Evolutionary conservation across 148 eudicot genomes (phyloP).

Genomic region (Rhododendron williamsianum): DNA sequence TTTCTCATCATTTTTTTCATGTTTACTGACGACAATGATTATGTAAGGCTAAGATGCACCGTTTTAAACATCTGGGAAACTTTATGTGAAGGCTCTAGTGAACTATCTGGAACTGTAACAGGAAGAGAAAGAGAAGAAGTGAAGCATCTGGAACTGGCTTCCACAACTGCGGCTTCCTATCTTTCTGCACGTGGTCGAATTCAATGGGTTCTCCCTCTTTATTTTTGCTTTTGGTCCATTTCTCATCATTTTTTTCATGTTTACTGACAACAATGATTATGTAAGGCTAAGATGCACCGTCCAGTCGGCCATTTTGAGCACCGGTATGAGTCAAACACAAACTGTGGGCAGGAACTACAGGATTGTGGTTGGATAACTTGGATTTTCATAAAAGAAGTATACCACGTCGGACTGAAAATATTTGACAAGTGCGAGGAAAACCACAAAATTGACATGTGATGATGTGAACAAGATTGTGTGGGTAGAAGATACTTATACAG

Average conservation of each 20-base stretch:
- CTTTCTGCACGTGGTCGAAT: too few species aligned
- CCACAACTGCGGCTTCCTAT: too few species aligned
- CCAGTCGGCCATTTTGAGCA: not conserved
- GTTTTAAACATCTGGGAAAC: too few species aligned
- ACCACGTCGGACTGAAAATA: not conserved
- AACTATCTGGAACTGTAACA: too few species aligned
- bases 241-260: not conserved
- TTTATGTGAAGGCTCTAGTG: too few species aligned
- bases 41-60: too few species aligned
- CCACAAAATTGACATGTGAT: not conserved
- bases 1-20: too few species aligned
- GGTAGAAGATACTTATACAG: not conserved
- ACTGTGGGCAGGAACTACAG: not conserved
- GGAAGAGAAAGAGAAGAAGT: too few species aligned
- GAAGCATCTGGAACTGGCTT: too few species aligned
- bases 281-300: not conserved
- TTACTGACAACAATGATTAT: not conserved
- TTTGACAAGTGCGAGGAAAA: not conserved
- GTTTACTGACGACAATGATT: too few species aligned
- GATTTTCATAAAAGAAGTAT: not conserved
- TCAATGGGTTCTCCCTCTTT: too few species aligned
- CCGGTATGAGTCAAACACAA: not conserved
- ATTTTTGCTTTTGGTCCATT: too few species aligned
- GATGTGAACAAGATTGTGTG: not conserved
- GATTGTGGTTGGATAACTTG: not conserved